phyloP scores from a whole-genome alignment of 768 basidiomycete genomes.

The Podaxis pistillaris region DNA sequence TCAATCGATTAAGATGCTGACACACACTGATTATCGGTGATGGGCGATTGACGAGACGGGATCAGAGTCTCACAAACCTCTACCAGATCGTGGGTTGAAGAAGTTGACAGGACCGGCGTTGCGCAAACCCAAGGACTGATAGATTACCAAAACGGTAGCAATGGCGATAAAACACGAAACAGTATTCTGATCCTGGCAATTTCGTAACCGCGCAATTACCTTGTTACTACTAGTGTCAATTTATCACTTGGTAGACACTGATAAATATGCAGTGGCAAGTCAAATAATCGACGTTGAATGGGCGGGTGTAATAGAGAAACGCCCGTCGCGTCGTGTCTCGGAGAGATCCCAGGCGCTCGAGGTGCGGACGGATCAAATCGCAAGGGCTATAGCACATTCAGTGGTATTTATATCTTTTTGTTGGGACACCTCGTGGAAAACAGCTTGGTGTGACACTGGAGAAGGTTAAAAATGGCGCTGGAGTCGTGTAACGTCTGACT shows the following conservation, averaged over 20 bases:
- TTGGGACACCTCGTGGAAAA: background rate
- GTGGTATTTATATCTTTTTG: background rate
- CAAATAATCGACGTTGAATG: background rate
- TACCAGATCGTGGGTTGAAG: background rate
- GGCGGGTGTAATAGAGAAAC: background rate
- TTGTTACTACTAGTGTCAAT: background rate
- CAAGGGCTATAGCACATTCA: background rate
- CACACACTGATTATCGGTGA: background rate
- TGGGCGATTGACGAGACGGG: background rate
- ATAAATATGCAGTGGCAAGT: background rate
- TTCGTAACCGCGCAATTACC: background rate
- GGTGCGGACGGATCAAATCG: constrained; percentile 3
- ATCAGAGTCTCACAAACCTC: background rate
- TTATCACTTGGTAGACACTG: background rate
- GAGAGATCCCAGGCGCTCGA: background rate
- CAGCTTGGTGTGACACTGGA: background rate
- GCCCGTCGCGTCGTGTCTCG: background rate
- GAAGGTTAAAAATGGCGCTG: background rate
- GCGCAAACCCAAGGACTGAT: background rate
- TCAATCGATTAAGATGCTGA: background rate
- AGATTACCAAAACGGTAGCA: background rate
- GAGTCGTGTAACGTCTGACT: too few relatives aligned
- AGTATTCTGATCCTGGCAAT: background rate
- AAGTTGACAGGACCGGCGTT: background rate
- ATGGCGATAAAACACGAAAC: background rate